phyloP scores from a whole-genome alignment of 2,329 filamentous ascomycete genomes.

The Cercospora zeina region DNA sequence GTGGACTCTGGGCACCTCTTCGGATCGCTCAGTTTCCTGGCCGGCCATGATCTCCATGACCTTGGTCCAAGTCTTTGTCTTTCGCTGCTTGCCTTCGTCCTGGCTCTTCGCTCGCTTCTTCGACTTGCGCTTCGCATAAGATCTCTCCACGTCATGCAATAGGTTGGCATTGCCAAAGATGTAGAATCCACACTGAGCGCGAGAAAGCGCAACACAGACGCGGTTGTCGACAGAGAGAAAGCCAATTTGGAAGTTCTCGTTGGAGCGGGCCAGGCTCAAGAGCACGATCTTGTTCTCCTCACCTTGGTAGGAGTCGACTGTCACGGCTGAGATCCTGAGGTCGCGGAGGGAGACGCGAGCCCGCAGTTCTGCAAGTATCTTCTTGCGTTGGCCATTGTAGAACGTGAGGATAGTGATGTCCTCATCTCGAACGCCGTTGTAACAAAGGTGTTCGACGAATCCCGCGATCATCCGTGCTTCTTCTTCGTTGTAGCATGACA shows the following conservation, averaged over 20 bases:
- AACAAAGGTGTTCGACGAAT: constrained; percentile 70
- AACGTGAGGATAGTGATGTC: constrained; percentile 82
- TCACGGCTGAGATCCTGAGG: constrained; percentile 61
- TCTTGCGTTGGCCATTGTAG: constrained; percentile 78
- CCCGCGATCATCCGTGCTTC: constrained; percentile 76
- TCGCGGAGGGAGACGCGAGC: constrained; percentile 19
- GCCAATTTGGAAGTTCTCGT: constrained; percentile 60
- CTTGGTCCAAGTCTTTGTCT: constrained; percentile 33
- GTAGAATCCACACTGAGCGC: constrained; percentile 77
- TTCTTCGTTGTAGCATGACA: constrained; percentile 66
- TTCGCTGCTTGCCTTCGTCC: constrained; percentile 7
- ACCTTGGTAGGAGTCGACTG: constrained; percentile 86
- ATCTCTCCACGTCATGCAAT: constrained; percentile 35
- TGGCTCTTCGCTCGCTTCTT: constrained; percentile 17
- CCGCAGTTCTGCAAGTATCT: constrained; percentile 56
- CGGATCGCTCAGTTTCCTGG: constrained; percentile 23
- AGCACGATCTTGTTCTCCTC: constrained; percentile 86
- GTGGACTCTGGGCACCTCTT: constrained; percentile 17
- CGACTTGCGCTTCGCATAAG: constrained; percentile 27
- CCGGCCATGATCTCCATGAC: constrained; percentile 38
- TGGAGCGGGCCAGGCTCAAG: constrained; percentile 76
- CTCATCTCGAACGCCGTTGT: constrained; percentile 61
- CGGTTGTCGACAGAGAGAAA: constrained; percentile 69
- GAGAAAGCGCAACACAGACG: constrained; percentile 63
- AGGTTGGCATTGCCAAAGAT: constrained; percentile 75